These are phyloP conservation scores for Cladosporium sp. DNA, from an alignment of 2,329 filamentous ascomycete genomes.

Conservation along the genomic window DNA sequence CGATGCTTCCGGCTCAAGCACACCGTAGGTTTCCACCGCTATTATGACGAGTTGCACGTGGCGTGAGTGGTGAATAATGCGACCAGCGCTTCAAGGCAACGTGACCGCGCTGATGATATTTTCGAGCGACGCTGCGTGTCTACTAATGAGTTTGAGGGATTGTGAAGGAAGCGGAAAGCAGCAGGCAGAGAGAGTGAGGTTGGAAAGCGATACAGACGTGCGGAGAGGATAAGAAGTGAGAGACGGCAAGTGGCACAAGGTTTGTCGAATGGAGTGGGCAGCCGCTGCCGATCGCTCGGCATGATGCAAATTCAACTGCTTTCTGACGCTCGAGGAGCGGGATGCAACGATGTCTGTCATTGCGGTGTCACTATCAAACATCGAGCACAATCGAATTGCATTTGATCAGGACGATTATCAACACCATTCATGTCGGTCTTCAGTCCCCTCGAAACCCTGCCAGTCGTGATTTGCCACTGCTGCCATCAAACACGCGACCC, in stretches of 20 bases:
- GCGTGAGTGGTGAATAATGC: neutral
- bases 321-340: neutral
- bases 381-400: neutral
- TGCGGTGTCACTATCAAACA: neutral
- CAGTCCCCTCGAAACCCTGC: neutral
- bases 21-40: slow-evolving; percentile 12
- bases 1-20: slow-evolving; percentile 21
- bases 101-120: neutral
- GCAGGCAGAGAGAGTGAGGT: neutral
- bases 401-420: neutral
- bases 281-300: slow-evolving; percentile 11
- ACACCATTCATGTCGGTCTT: neutral
- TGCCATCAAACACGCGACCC: neutral
- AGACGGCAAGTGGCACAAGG: neutral
- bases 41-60: neutral
- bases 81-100: neutral
- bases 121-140: neutral
- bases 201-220: neutral
- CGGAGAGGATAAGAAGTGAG: neutral
- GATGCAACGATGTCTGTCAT: neutral
- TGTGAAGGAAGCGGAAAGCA: neutral
- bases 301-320: slow-evolving; percentile 7
- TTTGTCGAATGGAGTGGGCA: slow-evolving; percentile 10
- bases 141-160: neutral
- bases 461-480: neutral